These are phyloP conservation scores for Acanthamoeba culbertsoni DNA, from an alignment of 208 protist species.

Conservation along the genomic window DNA sequence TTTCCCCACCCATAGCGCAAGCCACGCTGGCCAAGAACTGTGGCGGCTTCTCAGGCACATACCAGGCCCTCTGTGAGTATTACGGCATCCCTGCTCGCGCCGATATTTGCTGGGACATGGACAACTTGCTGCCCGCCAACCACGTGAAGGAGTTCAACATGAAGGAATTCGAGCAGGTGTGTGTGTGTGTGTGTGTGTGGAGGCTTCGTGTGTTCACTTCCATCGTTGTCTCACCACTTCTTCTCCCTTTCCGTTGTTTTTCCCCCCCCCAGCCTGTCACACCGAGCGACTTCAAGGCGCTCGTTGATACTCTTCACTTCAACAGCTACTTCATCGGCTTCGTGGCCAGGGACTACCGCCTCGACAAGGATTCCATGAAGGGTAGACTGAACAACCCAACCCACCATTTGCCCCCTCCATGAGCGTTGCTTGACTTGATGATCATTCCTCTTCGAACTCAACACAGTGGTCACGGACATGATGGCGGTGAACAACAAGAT, in stretches of 20 bases:
- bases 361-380: constrained; percentile 59
- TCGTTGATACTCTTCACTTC: constrained; percentile 67
- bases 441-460: background rate
- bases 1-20: constrained; percentile 8
- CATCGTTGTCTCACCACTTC: background rate
- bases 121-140: constrained; percentile 66
- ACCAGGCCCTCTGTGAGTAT: constrained; percentile 64
- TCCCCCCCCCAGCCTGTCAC: constrained; percentile 57
- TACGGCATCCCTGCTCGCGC: constrained; percentile 45
- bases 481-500: constrained; percentile 30
- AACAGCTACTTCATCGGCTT: constrained; percentile 71
- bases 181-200: too few species aligned
- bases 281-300: constrained; percentile 62
- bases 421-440: background rate
- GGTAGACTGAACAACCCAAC: background rate
- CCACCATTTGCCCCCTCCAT: too few species aligned
- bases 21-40: constrained; percentile 65
- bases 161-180: constrained; percentile 14
- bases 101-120: constrained; percentile 78
- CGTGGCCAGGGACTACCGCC: constrained; percentile 61
- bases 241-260: background rate
- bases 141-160: constrained; percentile 74
- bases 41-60: constrained; percentile 74
- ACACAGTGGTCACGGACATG: background rate
- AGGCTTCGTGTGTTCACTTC: too few species aligned